Conservation (phyloP, 331 rosid species). For the Spiraea crenata region DNA sequence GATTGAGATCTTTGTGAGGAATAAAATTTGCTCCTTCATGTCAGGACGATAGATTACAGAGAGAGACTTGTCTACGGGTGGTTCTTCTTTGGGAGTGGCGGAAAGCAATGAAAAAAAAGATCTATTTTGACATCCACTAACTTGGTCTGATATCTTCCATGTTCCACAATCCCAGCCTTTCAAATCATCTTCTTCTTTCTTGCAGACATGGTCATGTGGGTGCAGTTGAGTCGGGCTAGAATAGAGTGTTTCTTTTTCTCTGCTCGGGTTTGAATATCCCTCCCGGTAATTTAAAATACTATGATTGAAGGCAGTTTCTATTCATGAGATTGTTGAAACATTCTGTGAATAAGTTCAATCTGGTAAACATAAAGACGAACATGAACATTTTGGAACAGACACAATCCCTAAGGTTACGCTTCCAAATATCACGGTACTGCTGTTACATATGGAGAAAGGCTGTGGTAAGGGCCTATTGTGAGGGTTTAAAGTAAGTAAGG, state of each 20-base stretch:
- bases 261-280: too few relatives aligned
- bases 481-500: too few relatives aligned
- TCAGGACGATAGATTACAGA: constrained; percentile 7
- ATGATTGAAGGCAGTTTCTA: not conserved
- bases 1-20: constrained; percentile 5
- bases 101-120: constrained; percentile 19
- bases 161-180: constrained; percentile 22
- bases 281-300: too few relatives aligned
- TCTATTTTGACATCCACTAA: constrained; percentile 28
- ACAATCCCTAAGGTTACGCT: too few relatives aligned
- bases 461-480: too few relatives aligned
- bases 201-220: too few relatives aligned
- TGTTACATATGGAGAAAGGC: too few relatives aligned
- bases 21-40: not conserved
- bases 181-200: constrained; percentile 16
- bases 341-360: constrained; percentile 8
- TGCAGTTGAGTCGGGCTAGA: too few relatives aligned
- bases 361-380: constrained; percentile 12
- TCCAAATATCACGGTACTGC: too few relatives aligned
- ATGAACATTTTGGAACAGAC: not conserved
- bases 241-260: too few relatives aligned
- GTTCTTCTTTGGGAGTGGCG: constrained; percentile 17
- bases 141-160: constrained; percentile 3
- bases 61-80: not conserved
- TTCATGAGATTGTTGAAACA: not conserved